Conservation (phyloP, 306 rosid genomes). For the Alnus rubra region DNA sequence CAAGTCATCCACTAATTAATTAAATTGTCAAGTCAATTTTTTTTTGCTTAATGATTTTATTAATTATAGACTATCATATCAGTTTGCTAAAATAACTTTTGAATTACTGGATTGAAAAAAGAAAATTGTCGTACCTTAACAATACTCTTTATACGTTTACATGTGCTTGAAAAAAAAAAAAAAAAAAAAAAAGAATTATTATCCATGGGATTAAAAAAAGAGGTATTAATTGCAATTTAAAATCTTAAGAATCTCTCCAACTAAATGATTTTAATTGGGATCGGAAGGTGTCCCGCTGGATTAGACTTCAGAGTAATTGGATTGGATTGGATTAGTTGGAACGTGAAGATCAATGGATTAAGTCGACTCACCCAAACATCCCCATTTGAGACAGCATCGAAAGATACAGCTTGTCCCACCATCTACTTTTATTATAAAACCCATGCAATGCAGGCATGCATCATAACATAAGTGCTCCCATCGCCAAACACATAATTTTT, state of each 20-base stretch:
- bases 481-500: neutral
- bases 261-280: neutral
- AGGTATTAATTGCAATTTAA: neutral
- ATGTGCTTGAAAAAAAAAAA: too few species aligned
- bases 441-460: neutral
- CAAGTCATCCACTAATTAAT: too few species aligned
- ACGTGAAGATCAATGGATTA: slow-evolving; percentile 6
- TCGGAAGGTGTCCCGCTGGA: neutral
- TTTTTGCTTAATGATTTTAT: too few species aligned
- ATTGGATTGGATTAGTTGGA: neutral
- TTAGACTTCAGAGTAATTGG: neutral
- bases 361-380: neutral
- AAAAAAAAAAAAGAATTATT: neutral
- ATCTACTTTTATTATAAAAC: neutral
- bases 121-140: too few species aligned
- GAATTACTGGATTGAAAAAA: too few species aligned
- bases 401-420: neutral
- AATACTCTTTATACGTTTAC: too few species aligned
- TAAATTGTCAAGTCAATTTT: too few species aligned
- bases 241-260: neutral
- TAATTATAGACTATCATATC: too few species aligned
- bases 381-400: neutral
- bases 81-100: too few species aligned
- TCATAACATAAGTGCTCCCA: neutral
- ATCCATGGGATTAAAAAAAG: neutral